A percentile compares a stretch with the other conserved stretches of the same genome.
Evolutionary conservation across 306 rosid genomes (phyloP).

Genomic region (Sicyos baderoa): DNA sequence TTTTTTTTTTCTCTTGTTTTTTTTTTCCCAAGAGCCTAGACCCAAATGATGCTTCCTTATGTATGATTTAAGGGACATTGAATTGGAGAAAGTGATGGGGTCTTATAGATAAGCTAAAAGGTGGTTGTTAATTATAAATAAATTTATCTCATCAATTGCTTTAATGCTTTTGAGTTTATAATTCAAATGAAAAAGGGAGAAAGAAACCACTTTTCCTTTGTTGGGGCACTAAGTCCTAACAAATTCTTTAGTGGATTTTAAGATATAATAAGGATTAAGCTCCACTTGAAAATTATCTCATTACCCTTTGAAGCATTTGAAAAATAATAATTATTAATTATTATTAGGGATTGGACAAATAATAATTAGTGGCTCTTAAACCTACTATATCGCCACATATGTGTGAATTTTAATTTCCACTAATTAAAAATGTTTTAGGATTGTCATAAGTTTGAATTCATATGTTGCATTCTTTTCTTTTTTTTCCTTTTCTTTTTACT

Average conservation of each 20-base stretch:
- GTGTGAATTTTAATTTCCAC: background rate
- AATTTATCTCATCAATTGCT: slow-evolving; percentile 13
- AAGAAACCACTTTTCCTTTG: slow-evolving; percentile 61
- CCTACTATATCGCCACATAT: too few relatives aligned
- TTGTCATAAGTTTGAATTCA: too few relatives aligned
- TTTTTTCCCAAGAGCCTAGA: background rate
- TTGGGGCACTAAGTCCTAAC: slow-evolving; percentile 60
- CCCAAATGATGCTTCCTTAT: slow-evolving; percentile 9
- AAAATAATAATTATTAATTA: too few relatives aligned
- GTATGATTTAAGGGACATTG: slow-evolving; percentile 6
- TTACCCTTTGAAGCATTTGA: slow-evolving; percentile 19
- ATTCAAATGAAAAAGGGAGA: slow-evolving; percentile 43
- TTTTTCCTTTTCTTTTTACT: too few relatives aligned
- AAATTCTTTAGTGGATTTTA: slow-evolving; percentile 43
- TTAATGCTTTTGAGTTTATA: slow-evolving; percentile 21
- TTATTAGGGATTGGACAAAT: background rate
- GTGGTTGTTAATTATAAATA: slow-evolving; percentile 31
- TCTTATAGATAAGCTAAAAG: slow-evolving; percentile 27
- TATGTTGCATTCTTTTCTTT: too few relatives aligned
- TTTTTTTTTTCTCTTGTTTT: background rate
- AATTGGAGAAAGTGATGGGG: slow-evolving; percentile 10
- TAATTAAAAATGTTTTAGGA: too few relatives aligned
- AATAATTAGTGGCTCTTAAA: background rate
- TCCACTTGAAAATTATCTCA: slow-evolving; percentile 43
- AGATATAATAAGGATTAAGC: slow-evolving; percentile 23